Percentiles rank a stretch among this genome's conserved stretches.
Conservation (phyloP, 129 eudicot species). For the Flaveria sonorensis region DNA sequence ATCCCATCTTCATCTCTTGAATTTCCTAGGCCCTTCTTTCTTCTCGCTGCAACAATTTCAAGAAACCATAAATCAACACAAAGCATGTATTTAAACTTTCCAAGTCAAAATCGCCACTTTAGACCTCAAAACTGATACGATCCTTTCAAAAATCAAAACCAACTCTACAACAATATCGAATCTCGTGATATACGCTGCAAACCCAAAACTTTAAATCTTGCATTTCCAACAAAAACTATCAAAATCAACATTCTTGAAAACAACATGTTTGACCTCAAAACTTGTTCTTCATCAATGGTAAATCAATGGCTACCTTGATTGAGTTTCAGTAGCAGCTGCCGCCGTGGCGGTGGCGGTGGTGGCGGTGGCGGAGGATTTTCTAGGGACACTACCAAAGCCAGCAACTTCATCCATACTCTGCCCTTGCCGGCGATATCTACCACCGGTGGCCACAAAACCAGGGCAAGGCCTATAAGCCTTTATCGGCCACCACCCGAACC, state of each 20-base stretch:
- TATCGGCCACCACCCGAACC: slow-evolving; percentile 99
- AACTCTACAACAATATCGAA: background rate
- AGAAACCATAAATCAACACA: background rate
- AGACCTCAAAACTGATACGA: background rate
- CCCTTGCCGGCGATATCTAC: slow-evolving; percentile 83
- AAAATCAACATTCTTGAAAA: background rate
- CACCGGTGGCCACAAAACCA: slow-evolving; percentile 78
- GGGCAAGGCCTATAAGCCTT: slow-evolving; percentile 98
- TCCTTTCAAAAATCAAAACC: background rate
- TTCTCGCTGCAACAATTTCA: slow-evolving; percentile 46
- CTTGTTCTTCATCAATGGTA: background rate
- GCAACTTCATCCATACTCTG: slow-evolving; percentile 97
- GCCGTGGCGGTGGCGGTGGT: slow-evolving; percentile 14
- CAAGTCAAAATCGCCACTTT: slow-evolving; percentile 5
- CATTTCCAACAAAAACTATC: background rate
- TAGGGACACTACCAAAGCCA: slow-evolving; percentile 56
- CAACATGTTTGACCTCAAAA: background rate
- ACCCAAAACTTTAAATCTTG: background rate
- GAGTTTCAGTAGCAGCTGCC: slow-evolving; percentile 32
- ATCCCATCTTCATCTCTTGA: slow-evolving; percentile 36
- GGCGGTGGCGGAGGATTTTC: slow-evolving; percentile 14
- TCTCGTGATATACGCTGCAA: background rate
- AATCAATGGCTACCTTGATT: slow-evolving; percentile 52
- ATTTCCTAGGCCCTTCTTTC: slow-evolving; percentile 42
- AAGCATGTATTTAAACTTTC: slow-evolving; percentile 6